These are phyloP conservation scores for Claviceps quebecensis DNA, from an alignment of 2,329 filamentous ascomycete genomes.

Conservation along the genomic window DNA sequence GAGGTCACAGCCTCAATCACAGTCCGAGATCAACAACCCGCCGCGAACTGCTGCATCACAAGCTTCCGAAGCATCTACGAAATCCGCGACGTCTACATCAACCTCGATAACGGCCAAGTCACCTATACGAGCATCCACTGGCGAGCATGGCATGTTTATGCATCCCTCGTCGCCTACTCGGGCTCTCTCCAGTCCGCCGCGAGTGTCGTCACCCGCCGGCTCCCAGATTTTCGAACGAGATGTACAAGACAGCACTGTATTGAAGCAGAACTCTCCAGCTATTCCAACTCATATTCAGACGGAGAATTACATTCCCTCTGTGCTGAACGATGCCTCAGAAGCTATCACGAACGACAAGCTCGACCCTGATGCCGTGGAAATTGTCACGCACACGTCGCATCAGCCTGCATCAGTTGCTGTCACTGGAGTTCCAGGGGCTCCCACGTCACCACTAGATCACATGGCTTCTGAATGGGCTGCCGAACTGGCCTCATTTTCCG, in stretches of 20 bases:
- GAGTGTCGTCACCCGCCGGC: conserved; percentile 62
- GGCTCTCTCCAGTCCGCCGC: conserved; percentile 56
- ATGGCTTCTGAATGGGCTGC: conserved; percentile 39
- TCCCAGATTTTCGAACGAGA: conserved; percentile 87
- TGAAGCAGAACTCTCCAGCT: conserved; percentile 63
- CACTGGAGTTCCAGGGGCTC: conserved; percentile 27
- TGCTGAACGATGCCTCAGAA: conserved; percentile 79
- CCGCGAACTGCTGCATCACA: conserved; percentile 10
- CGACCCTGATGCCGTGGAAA: conserved; percentile 81
- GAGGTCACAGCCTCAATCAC: conserved; percentile 23
- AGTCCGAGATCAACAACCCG: conserved; percentile 19
- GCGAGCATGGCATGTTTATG: conserved; percentile 27
- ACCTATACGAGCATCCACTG: conserved; percentile 14
- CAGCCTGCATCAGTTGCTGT: conserved; percentile 63
- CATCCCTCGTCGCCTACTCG: conserved; percentile 51
- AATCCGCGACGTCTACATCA: not conserved
- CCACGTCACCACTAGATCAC: conserved; percentile 24
- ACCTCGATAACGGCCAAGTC: conserved; percentile 22
- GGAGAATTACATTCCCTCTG: conserved; percentile 85
- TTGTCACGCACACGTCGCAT: conserved; percentile 74
- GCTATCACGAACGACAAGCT: conserved; percentile 80
- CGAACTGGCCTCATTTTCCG: conserved; percentile 40
- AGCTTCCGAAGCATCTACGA: conserved; percentile 1
- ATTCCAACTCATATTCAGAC: conserved; percentile 89
- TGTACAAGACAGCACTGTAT: conserved; percentile 63